Percentiles rank a stretch among this genome's conserved stretches.
phyloP scores from a whole-genome alignment of 352 stramenopile genomes.

The Thalassiosira exigua region DNA sequence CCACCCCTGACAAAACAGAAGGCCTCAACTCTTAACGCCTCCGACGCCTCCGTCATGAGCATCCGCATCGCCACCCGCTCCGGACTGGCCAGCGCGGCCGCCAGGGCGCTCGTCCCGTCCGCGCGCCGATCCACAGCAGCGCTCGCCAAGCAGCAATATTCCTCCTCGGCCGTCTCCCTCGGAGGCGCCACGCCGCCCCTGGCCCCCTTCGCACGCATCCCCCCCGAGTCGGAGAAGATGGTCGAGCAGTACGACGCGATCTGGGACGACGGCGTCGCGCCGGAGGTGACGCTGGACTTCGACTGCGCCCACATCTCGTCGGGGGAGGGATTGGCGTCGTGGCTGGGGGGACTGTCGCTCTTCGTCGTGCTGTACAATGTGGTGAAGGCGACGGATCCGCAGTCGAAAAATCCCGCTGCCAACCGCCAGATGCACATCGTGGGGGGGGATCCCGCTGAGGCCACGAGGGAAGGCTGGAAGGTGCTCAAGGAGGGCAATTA shows the following conservation, averaged over 20 bases:
- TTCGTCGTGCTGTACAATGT: conserved; percentile 81
- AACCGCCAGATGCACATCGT: conserved; percentile 54
- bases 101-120: conserved; percentile 32
- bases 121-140: conserved; percentile 16
- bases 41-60: no score
- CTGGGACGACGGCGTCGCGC: conserved; percentile 87
- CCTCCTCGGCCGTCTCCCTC: conserved; percentile 18
- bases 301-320: conserved; percentile 84
- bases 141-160: conserved; percentile 45
- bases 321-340: conserved; percentile 78
- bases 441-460: conserved; percentile 31
- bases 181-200: conserved; percentile 62
- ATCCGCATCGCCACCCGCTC: no score
- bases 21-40: no score
- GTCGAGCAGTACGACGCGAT: conserved; percentile 87
- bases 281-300: conserved; percentile 87
- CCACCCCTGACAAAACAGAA: no score
- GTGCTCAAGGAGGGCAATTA: conserved; percentile 27
- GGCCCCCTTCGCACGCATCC: conserved; percentile 71
- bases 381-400: conserved; percentile 80
- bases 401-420: conserved; percentile 71
- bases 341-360: conserved; percentile 81
- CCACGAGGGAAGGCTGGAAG: conserved; percentile 37
- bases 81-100: no score
- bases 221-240: conserved; percentile 65